phyloP scores from a whole-genome alignment of 2,329 filamentous ascomycete species.

The Sphaerulina vaccinii region DNA sequence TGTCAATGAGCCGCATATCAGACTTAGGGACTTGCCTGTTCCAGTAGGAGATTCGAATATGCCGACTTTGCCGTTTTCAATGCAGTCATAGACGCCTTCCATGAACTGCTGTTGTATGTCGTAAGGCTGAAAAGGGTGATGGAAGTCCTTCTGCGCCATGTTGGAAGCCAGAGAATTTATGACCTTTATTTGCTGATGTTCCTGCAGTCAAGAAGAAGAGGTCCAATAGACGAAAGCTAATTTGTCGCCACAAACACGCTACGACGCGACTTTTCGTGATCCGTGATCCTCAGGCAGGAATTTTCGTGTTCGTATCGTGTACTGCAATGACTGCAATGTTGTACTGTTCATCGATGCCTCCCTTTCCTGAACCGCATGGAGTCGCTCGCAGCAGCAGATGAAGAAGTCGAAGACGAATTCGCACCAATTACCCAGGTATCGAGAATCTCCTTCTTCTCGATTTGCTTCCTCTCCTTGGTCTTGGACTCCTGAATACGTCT shows the following conservation, averaged over 20 bases:
- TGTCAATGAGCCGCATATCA: constrained; percentile 84
- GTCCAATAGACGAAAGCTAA: background rate
- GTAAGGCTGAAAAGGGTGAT: constrained; percentile 86
- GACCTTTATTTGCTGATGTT: background rate
- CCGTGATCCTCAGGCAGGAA: constrained; percentile 4
- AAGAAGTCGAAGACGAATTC: constrained; percentile 19
- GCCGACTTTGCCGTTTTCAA: constrained; percentile 76
- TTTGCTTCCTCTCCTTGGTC: constrained; percentile 57
- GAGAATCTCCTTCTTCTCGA: constrained; percentile 67
- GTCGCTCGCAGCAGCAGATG: constrained; percentile 23
- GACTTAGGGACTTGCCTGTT: constrained; percentile 79
- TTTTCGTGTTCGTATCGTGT: too few relatives aligned
- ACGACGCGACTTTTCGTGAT: constrained; percentile 25
- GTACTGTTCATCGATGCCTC: constrained; percentile 43
- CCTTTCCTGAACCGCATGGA: constrained; percentile 45
- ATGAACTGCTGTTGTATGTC: constrained; percentile 86
- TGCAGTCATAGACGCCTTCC: constrained; percentile 74
- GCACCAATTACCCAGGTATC: constrained; percentile 65
- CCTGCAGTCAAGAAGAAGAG: constrained; percentile 1
- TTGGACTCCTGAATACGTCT: constrained; percentile 69
- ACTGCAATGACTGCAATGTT: too few relatives aligned
- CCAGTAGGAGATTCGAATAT: constrained; percentile 95
- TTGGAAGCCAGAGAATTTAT: background rate
- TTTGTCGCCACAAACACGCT: constrained; percentile 23
- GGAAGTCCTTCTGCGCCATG: constrained; percentile 58